A percentile compares a stretch with the other conserved stretches of the same genome.
Conservation (phyloP, 129 eudicot species). For the Flaveria trinervia region DNA sequence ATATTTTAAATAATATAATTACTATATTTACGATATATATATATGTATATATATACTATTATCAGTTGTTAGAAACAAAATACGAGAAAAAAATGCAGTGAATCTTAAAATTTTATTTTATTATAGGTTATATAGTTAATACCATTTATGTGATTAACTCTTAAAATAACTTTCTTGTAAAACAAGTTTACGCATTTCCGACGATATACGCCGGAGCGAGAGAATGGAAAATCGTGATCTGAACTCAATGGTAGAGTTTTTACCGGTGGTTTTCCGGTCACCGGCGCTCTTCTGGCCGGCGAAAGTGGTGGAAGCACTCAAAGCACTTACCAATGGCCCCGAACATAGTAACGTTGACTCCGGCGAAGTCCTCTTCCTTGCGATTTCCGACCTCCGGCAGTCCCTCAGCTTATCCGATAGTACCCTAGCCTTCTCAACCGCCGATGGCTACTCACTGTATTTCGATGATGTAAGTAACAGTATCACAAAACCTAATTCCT, state of each 20-base stretch:
- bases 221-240: constrained; percentile 59
- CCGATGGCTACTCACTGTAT: constrained; percentile 70
- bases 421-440: constrained; percentile 42
- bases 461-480: constrained; percentile 69
- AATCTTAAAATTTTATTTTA: too few species aligned
- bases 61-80: too few species aligned
- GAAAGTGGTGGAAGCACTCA: constrained; percentile 59
- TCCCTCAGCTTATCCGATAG: constrained; percentile 49
- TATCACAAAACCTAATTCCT: constrained; percentile 7
- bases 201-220: not conserved
- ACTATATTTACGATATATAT: too few species aligned
- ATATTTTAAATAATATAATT: too few species aligned
- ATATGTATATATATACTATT: too few species aligned
- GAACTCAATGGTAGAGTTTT: constrained; percentile 54
- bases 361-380: constrained; percentile 69
- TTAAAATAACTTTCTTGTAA: too few species aligned
- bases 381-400: constrained; percentile 64
- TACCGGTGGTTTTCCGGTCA: constrained; percentile 71
- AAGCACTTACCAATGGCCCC: constrained; percentile 73
- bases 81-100: too few species aligned
- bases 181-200: too few species aligned
- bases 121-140: too few species aligned
- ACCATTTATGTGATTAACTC: too few species aligned
- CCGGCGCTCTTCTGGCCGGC: constrained; percentile 73
- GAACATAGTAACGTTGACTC: constrained; percentile 71